A percentile compares a stretch with the other conserved stretches of the same genome.
These are phyloP conservation scores for Lactarius sanguifluus DNA, from an alignment of 768 basidiomycete genomes.

Conservation along the genomic window DNA sequence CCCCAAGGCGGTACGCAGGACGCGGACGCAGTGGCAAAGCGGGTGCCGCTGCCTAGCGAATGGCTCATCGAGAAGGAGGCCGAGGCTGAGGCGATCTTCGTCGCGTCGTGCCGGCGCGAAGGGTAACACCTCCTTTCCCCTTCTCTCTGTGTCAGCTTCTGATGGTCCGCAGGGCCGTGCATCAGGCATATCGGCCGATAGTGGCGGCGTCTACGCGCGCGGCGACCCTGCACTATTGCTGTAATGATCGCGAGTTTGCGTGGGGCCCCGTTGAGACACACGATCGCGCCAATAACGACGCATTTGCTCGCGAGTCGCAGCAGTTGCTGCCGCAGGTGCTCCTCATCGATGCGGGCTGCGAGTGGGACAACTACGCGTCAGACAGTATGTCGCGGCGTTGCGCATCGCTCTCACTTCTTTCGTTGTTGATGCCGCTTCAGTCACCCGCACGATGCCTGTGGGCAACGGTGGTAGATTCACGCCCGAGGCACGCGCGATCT, in stretches of 20 bases:
- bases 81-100: constrained; percentile 93
- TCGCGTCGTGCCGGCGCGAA: constrained; percentile 83
- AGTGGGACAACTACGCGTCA: constrained; percentile 69
- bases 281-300: constrained; percentile 54
- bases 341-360: constrained; percentile 93
- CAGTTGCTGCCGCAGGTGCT: constrained; percentile 66
- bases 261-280: constrained; percentile 71
- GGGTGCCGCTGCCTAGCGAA: constrained; percentile 64
- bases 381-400: constrained; percentile 47
- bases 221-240: constrained; percentile 92
- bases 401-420: not conserved
- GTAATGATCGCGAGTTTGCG: constrained; percentile 83
- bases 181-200: constrained; percentile 92
- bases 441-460: constrained; percentile 82
- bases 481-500: constrained; percentile 75
- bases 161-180: constrained; percentile 54
- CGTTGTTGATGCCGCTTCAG: constrained; percentile 38
- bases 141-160: constrained; percentile 2
- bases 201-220: constrained; percentile 86
- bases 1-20: constrained; percentile 37
- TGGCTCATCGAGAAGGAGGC: constrained; percentile 92
- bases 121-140: constrained; percentile 51
- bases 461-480: constrained; percentile 93
- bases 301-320: constrained; percentile 44
- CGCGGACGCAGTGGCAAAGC: constrained; percentile 33